phyloP scores from a whole-genome alignment of 768 basidiomycete genomes.

The Trametes sanguinea region DNA sequence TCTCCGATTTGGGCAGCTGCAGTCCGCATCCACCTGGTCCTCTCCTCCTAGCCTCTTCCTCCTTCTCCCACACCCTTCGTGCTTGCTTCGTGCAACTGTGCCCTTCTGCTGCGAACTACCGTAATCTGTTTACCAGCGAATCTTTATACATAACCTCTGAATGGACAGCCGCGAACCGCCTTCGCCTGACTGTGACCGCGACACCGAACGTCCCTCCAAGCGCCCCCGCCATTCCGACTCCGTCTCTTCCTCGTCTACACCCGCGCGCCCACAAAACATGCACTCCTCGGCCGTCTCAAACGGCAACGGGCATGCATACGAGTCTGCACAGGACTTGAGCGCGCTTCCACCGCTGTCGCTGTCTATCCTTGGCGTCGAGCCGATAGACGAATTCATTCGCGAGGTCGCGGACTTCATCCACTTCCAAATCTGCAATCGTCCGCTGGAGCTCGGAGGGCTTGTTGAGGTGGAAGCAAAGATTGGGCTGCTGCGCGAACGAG shows the following conservation, averaged over 20 bases:
- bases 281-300: not conserved
- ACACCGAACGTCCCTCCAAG: conserved; percentile 38
- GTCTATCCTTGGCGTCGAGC: conserved; percentile 87
- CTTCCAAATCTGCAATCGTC: conserved; percentile 62
- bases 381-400: conserved; percentile 89
- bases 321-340: not conserved
- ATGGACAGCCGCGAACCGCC: conserved; percentile 31
- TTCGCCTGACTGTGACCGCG: conserved; percentile 32
- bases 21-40: not conserved
- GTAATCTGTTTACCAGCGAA: too few relatives aligned
- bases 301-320: conserved; percentile 1
- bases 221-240: conserved; percentile 39
- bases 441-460: conserved; percentile 48
- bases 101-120: not conserved
- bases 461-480: conserved; percentile 94
- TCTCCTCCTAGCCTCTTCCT: not conserved
- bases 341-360: conserved; percentile 65
- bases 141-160: not conserved
- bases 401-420: conserved; percentile 89
- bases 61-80: not conserved
- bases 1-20: not conserved
- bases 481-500: conserved; percentile 67
- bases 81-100: not conserved
- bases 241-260: conserved; percentile 18
- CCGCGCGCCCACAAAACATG: not conserved